phyloP scores from a whole-genome alignment of 305 asterid genomes.

The Stenogyne calaminthoides region DNA sequence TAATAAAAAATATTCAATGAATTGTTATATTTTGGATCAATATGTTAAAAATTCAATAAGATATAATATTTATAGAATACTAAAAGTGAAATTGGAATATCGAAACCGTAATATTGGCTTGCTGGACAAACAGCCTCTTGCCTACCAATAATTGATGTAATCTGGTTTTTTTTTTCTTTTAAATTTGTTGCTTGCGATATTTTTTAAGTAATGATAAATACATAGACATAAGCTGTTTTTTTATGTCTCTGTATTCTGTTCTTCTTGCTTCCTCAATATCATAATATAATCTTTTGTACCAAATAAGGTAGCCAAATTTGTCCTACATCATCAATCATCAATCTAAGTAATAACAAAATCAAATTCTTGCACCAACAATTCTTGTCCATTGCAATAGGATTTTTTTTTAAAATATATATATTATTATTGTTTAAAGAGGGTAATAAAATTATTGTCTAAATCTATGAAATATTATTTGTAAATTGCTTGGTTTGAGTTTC shows the following conservation, averaged over 20 bases:
- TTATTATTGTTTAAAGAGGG: too few species aligned
- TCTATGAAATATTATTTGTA: too few species aligned
- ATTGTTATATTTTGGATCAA: too few species aligned
- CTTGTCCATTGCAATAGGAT: not conserved
- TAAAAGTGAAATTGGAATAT: too few species aligned
- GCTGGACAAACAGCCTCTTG: not conserved
- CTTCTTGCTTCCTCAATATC: not conserved
- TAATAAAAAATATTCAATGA: too few species aligned
- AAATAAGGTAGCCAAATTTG: not conserved
- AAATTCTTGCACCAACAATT: not conserved
- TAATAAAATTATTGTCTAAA: too few species aligned
- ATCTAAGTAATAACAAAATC: not conserved
- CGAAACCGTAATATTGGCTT: too few species aligned
- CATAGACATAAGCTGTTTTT: too few species aligned
- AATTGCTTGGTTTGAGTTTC: too few species aligned
- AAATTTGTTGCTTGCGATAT: not conserved
- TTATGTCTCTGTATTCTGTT: not conserved
- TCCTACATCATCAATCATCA: not conserved
- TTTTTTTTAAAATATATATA: too few species aligned
- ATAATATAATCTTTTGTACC: not conserved
- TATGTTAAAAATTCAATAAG: too few species aligned
- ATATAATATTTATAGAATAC: too few species aligned
- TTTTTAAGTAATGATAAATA: not conserved
- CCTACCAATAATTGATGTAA: slow-evolving; percentile 12
- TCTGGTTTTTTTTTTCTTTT: not conserved